A percentile compares a stretch with the other conserved stretches of the same genome.
Conservation (phyloP, 257 asterid genomes). For the Gentiana dahurica region DNA sequence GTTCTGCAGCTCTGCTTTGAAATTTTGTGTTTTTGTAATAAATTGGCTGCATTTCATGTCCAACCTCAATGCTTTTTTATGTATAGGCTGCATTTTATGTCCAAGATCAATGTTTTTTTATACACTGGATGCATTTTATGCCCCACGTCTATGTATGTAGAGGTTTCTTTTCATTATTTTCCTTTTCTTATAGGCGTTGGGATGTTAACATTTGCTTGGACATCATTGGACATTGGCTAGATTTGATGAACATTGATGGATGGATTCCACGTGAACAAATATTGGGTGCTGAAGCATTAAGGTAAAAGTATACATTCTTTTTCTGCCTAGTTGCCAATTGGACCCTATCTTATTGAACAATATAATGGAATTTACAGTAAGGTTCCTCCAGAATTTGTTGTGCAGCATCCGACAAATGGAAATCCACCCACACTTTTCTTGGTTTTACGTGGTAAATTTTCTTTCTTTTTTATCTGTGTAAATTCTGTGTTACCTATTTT, state of each 20-base stretch:
- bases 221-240: constrained; percentile 94
- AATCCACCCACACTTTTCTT: constrained; percentile 91
- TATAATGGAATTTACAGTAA: constrained; percentile 50
- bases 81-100: too few species aligned
- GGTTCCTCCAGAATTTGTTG: constrained; percentile 92
- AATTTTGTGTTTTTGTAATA: too few species aligned
- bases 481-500: neutral
- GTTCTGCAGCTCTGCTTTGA: neutral
- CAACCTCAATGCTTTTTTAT: too few species aligned
- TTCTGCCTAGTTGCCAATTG: constrained; percentile 4
- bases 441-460: constrained; percentile 57
- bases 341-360: constrained; percentile 4
- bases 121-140: too few species aligned
- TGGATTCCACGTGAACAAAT: constrained; percentile 99
- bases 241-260: constrained; percentile 93
- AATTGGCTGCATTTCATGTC: too few species aligned
- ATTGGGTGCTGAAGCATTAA: constrained; percentile 93
- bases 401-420: constrained; percentile 88
- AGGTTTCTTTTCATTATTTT: neutral
- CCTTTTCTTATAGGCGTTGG: constrained; percentile 70
- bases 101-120: too few species aligned
- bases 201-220: constrained; percentile 81
- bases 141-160: too few species aligned
- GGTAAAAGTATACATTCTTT: constrained; percentile 33
- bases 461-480: neutral